Percentiles rank a stretch among this genome's conserved stretches.
Evolutionary conservation across 495 filamentous ascomycete species (phyloP).

Genomic region (Annulohypoxylon maeteangense): DNA sequence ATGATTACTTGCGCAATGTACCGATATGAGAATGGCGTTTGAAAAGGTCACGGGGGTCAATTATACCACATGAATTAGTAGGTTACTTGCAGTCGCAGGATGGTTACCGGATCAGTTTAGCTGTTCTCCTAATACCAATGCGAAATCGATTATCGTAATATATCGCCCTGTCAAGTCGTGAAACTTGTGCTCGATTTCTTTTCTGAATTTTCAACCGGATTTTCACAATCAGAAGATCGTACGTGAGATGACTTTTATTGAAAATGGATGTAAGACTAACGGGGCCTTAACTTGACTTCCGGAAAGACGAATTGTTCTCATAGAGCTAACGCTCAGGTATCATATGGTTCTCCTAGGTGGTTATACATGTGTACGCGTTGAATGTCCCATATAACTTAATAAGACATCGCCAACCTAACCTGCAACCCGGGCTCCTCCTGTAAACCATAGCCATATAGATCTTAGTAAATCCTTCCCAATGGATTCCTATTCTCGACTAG

Average conservation of each 20-base stretch:
- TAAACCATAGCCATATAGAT: neutral
- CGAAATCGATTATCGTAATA: conserved; percentile 5
- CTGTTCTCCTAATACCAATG: neutral
- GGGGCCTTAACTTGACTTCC: conserved; percentile 12
- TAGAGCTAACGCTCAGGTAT: conserved; percentile 40
- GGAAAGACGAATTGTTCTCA: conserved; percentile 23
- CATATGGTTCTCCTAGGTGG: conserved; percentile 21
- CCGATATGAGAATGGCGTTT: conserved; percentile 35
- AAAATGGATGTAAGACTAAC: neutral
- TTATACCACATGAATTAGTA: conserved; percentile 36
- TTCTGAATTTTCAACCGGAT: neutral
- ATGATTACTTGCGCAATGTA: conserved; percentile 43
- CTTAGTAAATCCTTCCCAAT: conserved; percentile 11
- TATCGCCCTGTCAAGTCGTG: neutral
- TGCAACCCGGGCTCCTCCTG: neutral
- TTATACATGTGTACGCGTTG: conserved; percentile 22
- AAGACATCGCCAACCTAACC: conserved; percentile 1
- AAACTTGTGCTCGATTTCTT: neutral
- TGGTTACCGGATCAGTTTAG: conserved; percentile 3
- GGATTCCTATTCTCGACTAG: neutral
- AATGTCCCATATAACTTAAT: conserved; percentile 10
- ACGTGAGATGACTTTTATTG: neutral
- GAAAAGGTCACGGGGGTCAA: conserved; percentile 11
- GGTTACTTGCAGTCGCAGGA: conserved; percentile 13
- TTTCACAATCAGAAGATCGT: neutral